These are phyloP conservation scores for Diaporthe sp. DNA, from an alignment of 2,329 filamentous ascomycete genomes.

Conservation along the genomic window DNA sequence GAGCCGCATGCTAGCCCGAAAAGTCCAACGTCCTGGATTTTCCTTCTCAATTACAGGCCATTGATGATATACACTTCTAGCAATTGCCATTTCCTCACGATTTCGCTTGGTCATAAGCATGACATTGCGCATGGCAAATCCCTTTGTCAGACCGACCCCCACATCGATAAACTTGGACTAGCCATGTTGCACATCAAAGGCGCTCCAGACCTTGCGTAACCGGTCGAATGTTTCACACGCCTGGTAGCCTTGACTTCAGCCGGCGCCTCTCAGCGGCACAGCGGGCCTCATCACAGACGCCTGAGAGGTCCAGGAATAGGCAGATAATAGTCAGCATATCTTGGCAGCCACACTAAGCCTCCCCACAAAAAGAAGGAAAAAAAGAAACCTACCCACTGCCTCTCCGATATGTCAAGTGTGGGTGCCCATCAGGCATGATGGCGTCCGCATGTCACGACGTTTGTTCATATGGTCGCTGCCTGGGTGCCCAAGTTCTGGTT, in stretches of 20 bases:
- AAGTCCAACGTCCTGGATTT: neutral
- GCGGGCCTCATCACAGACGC: neutral
- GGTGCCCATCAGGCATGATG: neutral
- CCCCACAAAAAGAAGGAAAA: neutral
- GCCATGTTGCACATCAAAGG: neutral
- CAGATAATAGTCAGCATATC: neutral
- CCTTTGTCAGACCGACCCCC: neutral
- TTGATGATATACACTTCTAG: too few relatives aligned
- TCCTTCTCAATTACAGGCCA: neutral
- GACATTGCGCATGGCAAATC: neutral
- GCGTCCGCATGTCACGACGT: neutral
- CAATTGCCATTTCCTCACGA: neutral
- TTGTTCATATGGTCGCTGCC: neutral
- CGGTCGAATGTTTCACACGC: neutral
- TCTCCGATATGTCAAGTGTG: neutral
- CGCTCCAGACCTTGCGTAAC: too few relatives aligned
- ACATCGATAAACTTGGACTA: neutral
- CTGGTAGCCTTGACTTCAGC: neutral
- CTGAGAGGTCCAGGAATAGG: neutral
- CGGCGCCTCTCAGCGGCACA: neutral
- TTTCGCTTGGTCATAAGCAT: neutral
- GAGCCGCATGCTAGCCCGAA: neutral
- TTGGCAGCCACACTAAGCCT: slow-evolving; percentile 1
- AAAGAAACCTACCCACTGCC: too few relatives aligned
- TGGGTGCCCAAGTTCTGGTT: neutral